phyloP scores from a whole-genome alignment of 768 basidiomycete genomes.

The Rhizopogon vulgaris region DNA sequence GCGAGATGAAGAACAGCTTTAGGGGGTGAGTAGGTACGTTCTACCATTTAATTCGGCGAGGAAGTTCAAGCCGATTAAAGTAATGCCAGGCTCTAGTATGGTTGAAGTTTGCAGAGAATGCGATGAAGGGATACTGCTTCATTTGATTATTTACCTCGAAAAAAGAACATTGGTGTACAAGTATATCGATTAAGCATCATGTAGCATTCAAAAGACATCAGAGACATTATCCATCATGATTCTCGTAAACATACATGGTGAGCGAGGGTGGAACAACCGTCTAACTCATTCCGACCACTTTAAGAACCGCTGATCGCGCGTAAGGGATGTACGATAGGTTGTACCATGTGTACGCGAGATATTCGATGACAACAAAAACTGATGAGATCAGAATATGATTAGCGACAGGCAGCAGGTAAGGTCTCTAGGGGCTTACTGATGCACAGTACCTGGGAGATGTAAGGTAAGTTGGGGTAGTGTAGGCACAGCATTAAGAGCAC shows the following conservation, averaged over 20 bases:
- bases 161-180: not conserved
- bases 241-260: slow-evolving; percentile 4
- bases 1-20: slow-evolving; percentile 83
- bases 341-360: slow-evolving; percentile 90
- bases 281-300: slow-evolving; percentile 44
- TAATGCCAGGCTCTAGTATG: not conserved
- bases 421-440: slow-evolving; percentile 38
- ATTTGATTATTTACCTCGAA: not conserved
- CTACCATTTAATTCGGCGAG: not conserved
- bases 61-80: not conserved
- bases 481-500: slow-evolving; percentile 18
- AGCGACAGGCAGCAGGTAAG: not conserved
- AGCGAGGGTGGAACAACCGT: not conserved
- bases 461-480: not conserved
- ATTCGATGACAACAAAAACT: slow-evolving; percentile 92
- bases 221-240: slow-evolving; percentile 6
- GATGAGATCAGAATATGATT: slow-evolving; percentile 1
- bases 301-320: slow-evolving; percentile 69
- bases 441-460: slow-evolving; percentile 50
- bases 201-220: slow-evolving; percentile 1
- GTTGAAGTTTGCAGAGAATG: no score
- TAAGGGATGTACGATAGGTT: slow-evolving; percentile 87
- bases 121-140: not conserved
- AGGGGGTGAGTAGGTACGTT: slow-evolving; percentile 41
- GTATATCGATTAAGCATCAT: slow-evolving; percentile 8